Conservation (phyloP, 202 grass and related monocot genomes). For the Carex arenaria region DNA sequence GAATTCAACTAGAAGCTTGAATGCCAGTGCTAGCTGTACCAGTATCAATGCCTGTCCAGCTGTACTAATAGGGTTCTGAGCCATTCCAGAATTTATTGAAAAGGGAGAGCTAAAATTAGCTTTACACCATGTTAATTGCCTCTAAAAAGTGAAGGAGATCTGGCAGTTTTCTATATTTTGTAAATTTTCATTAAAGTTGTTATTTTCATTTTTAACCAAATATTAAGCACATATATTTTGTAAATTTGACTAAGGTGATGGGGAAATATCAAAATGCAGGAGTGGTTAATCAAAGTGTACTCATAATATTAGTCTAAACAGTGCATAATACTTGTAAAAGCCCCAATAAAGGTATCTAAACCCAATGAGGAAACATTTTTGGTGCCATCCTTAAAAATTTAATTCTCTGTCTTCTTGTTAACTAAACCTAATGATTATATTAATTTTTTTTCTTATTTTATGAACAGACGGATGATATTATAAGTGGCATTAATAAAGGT, state of each 20-base stretch:
- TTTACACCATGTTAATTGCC: not conserved
- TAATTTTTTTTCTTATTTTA: not conserved
- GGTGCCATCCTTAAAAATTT: not conserved
- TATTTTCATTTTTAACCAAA: not conserved
- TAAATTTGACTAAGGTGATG: not conserved
- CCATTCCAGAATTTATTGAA: not conserved
- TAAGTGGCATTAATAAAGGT: constrained; percentile 19
- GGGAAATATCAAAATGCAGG: not conserved
- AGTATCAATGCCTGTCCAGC: too few relatives aligned
- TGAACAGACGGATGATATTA: constrained; percentile 29
- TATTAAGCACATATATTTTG: not conserved
- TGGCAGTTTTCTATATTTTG: not conserved
- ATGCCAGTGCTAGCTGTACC: not conserved
- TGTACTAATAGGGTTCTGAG: not conserved
- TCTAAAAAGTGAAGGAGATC: not conserved
- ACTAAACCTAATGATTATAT: not conserved
- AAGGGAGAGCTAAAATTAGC: not conserved
- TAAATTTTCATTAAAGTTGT: not conserved
- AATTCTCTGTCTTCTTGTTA: not conserved
- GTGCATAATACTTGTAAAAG: not conserved
- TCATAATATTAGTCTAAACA: not conserved
- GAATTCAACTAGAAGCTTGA: not conserved
- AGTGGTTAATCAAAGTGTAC: not conserved
- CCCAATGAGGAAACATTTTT: not conserved
- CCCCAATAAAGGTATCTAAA: not conserved